Percentiles rank a stretch among this genome's conserved stretches.
Evolutionary conservation across 2,329 filamentous ascomycete species (phyloP).

Genomic region (Botrytis hyacinthi): DNA sequence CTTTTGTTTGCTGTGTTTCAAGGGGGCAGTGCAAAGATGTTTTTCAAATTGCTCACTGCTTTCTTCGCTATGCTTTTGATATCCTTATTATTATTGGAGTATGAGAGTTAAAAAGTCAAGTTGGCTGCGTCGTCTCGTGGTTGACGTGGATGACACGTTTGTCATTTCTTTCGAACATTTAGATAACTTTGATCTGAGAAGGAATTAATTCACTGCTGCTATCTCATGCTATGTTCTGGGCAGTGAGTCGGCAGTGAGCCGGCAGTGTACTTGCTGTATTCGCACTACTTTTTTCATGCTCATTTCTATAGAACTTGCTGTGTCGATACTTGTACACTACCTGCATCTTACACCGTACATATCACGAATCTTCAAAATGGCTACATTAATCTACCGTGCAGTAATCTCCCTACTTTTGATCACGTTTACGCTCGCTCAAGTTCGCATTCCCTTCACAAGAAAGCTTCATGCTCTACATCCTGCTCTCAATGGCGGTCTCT

Average conservation of each 20-base stretch:
- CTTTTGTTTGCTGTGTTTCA: neutral
- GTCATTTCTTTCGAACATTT: neutral
- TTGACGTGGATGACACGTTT: neutral
- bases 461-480: neutral
- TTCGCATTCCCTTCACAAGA: conserved; percentile 5
- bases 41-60: neutral
- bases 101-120: neutral
- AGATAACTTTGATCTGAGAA: no score
- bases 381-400: no score
- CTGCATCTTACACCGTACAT: neutral
- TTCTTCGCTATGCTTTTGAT: neutral
- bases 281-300: neutral
- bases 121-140: neutral
- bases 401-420: neutral
- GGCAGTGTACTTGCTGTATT: neutral
- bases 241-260: neutral
- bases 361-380: neutral
- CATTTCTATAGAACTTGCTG: neutral
- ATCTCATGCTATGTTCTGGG: neutral
- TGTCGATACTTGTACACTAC: neutral
- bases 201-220: neutral
- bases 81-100: neutral
- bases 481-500: conserved; percentile 1
- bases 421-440: neutral
- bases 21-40: neutral